These are phyloP conservation scores for Backusella tuberculispora DNA, from an alignment of 192 early-diverging fungal species.

Conservation along the genomic window DNA sequence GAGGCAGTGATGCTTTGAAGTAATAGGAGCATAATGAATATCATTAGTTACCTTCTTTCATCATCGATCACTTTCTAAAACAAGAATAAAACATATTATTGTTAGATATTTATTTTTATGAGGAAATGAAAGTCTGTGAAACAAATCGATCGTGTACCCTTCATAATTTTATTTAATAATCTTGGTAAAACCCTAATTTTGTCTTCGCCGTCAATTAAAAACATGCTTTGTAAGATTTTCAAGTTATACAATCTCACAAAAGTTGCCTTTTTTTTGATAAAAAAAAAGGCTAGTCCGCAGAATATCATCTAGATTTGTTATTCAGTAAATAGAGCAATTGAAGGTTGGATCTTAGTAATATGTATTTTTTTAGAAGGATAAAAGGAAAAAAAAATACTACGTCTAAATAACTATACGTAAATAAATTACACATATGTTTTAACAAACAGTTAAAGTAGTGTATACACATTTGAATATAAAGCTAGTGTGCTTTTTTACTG, in stretches of 20 bases:
- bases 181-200: conserved; percentile 4
- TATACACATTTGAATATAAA: not conserved
- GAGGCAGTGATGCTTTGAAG: not conserved
- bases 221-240: conserved; percentile 4
- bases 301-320: not conserved
- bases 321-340: not conserved
- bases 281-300: not conserved
- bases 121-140: not conserved
- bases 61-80: not conserved
- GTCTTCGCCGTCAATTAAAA: not conserved
- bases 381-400: not conserved
- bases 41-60: not conserved
- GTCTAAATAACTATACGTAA: not conserved
- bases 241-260: not conserved
- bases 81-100: not conserved
- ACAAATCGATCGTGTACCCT: conserved; percentile 6
- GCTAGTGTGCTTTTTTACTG: not conserved
- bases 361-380: not conserved
- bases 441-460: not conserved
- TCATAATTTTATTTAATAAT: not conserved
- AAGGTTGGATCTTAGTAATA: not conserved
- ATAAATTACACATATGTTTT: not conserved
- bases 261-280: not conserved
- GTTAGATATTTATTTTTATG: not conserved
- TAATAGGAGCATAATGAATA: not conserved